These are phyloP conservation scores for Symbiodinium pilosum DNA, from an alignment of 73 alveolate genomes.

Conservation along the genomic window DNA sequence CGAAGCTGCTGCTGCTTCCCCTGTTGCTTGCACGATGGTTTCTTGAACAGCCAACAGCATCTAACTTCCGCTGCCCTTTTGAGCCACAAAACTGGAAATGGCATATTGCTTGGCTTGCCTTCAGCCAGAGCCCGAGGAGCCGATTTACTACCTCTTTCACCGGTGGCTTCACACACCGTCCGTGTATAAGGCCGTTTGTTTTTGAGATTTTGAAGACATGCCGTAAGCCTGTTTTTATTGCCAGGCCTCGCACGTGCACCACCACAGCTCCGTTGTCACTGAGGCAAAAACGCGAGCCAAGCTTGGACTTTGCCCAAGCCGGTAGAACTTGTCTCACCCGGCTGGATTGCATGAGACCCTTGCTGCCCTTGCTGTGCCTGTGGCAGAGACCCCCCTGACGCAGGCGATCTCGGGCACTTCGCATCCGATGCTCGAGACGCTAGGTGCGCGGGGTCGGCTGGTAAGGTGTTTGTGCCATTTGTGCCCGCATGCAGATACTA, in stretches of 20 bases:
- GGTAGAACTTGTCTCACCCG: no score
- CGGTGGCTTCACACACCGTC: slow-evolving; percentile 88
- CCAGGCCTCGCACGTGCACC: slow-evolving; percentile 86
- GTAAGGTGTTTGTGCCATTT: no score
- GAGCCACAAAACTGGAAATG: no score
- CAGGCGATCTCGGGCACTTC: slow-evolving; percentile 90
- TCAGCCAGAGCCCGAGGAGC: slow-evolving; percentile 72
- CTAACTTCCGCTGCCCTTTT: neutral
- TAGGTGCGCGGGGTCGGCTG: slow-evolving; percentile 20
- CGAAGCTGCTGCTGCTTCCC: neutral
- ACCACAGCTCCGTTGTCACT: slow-evolving; percentile 93
- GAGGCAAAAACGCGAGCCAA: slow-evolving; percentile 5
- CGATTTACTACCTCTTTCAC: slow-evolving; percentile 66
- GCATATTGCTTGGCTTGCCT: no score
- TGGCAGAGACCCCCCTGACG: no score
- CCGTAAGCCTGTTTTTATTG: neutral
- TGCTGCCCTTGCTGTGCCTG: no score
- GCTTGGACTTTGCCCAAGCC: neutral
- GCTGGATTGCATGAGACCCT: no score
- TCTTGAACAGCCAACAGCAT: neutral
- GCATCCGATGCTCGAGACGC: slow-evolving; percentile 92
- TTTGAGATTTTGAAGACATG: neutral
- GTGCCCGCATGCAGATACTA: no score
- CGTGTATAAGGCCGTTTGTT: slow-evolving; percentile 22
- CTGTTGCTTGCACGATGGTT: neutral